Evolutionary conservation across 257 asterid genomes (phyloP), one percentile per base, ranked within the genome.

Genomic region (Asclepias syriaca): DNA sequence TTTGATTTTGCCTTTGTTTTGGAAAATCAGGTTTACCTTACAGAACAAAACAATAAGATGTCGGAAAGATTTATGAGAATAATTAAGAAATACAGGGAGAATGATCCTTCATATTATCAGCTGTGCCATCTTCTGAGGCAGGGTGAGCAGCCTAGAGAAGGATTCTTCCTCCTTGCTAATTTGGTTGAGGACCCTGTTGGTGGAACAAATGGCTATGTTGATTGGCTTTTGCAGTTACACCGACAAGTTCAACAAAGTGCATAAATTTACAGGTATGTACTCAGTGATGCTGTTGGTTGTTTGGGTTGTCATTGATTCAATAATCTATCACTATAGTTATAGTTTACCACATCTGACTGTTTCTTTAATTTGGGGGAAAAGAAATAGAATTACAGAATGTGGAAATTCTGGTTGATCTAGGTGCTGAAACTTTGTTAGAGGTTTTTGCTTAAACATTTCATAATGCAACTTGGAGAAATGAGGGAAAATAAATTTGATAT

Each of bases 81-180:
- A 72, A 84, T 90, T 49, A 59, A 81, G 50, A 87, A 72, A 69
- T 79, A 53, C 67, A 82, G 97, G 80, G 87, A 84, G 83, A 84
- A 84, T 43, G 96, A 90, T 75, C 93, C 82, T 0, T 85, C 96
- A 8, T 87, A 87, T 79, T 90, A 69, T 82, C 96, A 90, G 82
- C 81, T 85, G 21, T 82, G 90, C 74, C 92, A 87, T 82, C 87
- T 89, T 32, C 92, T 93, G 87, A 87, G 96, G 84, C 98, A 93
- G 87, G 97, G 96, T 19, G 98, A 93, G 80, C 95, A 89, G 70
- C 98, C 97, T 0, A 89, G 97, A 77, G 98, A 93, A 90, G 91
- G 92, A 51, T 89, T 84, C 81, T 80, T 87, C 78, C 79, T 90
- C 51, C 97, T 90, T 73, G 72, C 89, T 22, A 87, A 89, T 82